These are phyloP conservation scores for Annona cherimola DNA, from an alignment of 164 flowering plant species.

Conservation along the genomic window DNA sequence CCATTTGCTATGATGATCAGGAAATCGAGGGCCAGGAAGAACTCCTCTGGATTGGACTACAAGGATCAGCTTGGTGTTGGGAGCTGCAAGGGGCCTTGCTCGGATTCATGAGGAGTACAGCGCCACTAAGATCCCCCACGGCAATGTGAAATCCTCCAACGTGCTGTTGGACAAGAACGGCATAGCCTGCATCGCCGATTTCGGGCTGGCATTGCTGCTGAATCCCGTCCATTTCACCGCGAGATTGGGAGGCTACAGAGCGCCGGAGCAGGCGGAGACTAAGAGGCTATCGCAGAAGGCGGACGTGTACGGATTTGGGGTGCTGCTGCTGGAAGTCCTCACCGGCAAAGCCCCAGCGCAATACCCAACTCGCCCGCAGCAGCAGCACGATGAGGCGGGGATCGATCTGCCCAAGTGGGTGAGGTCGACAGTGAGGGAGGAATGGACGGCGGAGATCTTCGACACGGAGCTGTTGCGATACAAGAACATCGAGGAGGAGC, in stretches of 20 bases:
- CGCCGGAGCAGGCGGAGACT: slow-evolving; percentile 78
- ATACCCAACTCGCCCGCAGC: slow-evolving; percentile 35
- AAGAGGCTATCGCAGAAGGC: slow-evolving; percentile 72
- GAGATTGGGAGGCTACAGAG: slow-evolving; percentile 80
- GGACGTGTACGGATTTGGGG: slow-evolving; percentile 88
- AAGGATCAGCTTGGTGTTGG: slow-evolving; percentile 74
- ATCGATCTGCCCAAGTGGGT: slow-evolving; percentile 89
- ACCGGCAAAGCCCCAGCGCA: slow-evolving; percentile 74
- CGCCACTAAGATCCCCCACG: slow-evolving; percentile 69
- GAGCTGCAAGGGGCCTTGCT: slow-evolving; percentile 87
- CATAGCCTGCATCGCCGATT: slow-evolving; percentile 82
- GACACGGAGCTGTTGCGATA: slow-evolving; percentile 86
- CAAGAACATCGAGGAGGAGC: slow-evolving; percentile 90
- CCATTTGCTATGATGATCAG: slow-evolving; percentile 23
- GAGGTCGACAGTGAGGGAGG: slow-evolving; percentile 81
- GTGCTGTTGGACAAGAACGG: slow-evolving; percentile 86
- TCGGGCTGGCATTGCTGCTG: slow-evolving; percentile 72
- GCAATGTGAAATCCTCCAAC: slow-evolving; percentile 85
- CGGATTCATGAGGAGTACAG: slow-evolving; percentile 66
- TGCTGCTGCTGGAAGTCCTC: slow-evolving; percentile 72
- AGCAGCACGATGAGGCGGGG: slow-evolving; percentile 33
- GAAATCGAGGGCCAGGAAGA: slow-evolving; percentile 85
- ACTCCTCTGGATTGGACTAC: slow-evolving; percentile 97
- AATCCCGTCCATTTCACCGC: slow-evolving; percentile 77
- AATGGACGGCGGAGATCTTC: slow-evolving; percentile 96